Conservation (phyloP, 1,284 basidiomycete genomes). For the Apiotrichum sp. region DNA sequence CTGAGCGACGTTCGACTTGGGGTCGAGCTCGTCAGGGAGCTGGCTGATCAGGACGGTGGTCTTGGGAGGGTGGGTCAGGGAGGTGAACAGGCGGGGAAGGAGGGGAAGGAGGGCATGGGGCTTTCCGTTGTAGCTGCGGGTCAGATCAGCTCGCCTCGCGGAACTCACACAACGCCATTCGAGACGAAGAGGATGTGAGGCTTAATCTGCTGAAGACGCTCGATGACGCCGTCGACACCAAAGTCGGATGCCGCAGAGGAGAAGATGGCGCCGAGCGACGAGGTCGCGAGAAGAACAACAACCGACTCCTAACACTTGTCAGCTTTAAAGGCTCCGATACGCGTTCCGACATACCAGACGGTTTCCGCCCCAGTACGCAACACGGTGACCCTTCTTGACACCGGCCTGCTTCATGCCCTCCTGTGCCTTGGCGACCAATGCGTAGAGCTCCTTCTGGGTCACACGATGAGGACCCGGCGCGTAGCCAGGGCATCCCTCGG, state of each 20-base stretch:
- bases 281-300: slow-evolving; percentile 67
- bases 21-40: slow-evolving; percentile 37
- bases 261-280: slow-evolving; percentile 46
- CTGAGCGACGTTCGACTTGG: slow-evolving; percentile 21
- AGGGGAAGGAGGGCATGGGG: slow-evolving; percentile 65
- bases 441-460: slow-evolving; percentile 60
- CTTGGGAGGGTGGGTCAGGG: slow-evolving; percentile 43
- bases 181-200: slow-evolving; percentile 67
- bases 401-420: slow-evolving; percentile 58
- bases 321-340: background rate
- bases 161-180: slow-evolving; percentile 60
- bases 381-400: slow-evolving; percentile 64
- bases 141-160: background rate
- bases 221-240: slow-evolving; percentile 71
- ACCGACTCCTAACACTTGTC: slow-evolving; percentile 39
- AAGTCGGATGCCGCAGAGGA: slow-evolving; percentile 75
- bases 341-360: slow-evolving; percentile 55
- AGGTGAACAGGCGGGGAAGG: slow-evolving; percentile 55
- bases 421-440: slow-evolving; percentile 58
- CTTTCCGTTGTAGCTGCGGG: slow-evolving; percentile 61
- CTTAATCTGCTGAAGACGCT: slow-evolving; percentile 59
- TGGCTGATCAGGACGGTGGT: slow-evolving; percentile 58
- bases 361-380: slow-evolving; percentile 75
- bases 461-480: slow-evolving; percentile 53
- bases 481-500: slow-evolving; percentile 32